A percentile compares a stretch with the other conserved stretches of the same genome.
These are phyloP conservation scores for Alternaria infectoria DNA, from an alignment of 2,329 filamentous ascomycete genomes.

Conservation along the genomic window DNA sequence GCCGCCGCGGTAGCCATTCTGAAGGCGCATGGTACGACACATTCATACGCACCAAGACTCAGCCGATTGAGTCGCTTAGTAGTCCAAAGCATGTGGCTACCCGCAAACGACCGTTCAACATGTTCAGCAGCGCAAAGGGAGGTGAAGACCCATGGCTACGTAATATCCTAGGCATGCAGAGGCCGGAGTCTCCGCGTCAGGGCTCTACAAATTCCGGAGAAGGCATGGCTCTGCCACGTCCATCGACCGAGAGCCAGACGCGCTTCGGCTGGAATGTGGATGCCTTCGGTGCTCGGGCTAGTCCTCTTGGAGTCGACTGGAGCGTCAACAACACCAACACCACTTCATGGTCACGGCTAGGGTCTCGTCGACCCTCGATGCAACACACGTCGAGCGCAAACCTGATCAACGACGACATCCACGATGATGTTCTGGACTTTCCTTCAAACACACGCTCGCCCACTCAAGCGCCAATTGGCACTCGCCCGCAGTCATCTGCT, in stretches of 20 bases:
- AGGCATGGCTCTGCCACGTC: slow-evolving; percentile 42
- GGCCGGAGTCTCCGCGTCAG: slow-evolving; percentile 64
- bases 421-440: slow-evolving; percentile 59
- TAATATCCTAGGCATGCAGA: slow-evolving; percentile 50
- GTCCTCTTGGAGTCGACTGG: slow-evolving; percentile 52
- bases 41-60: slow-evolving; percentile 50
- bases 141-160: slow-evolving; percentile 58
- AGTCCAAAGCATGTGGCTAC: slow-evolving; percentile 49
- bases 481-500: slow-evolving; percentile 68
- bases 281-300: slow-evolving; percentile 49
- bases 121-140: slow-evolving; percentile 58
- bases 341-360: slow-evolving; percentile 72
- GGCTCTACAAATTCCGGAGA: slow-evolving; percentile 68
- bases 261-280: slow-evolving; percentile 48
- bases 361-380: slow-evolving; percentile 80
- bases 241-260: slow-evolving; percentile 48
- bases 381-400: slow-evolving; percentile 76
- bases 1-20: slow-evolving; percentile 62
- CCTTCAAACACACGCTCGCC: slow-evolving; percentile 58
- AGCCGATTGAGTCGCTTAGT: slow-evolving; percentile 38
- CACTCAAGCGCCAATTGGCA: slow-evolving; percentile 76
- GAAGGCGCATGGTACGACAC: slow-evolving; percentile 63
- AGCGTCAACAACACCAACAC: slow-evolving; percentile 45
- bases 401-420: slow-evolving; percentile 59
- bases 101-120: slow-evolving; percentile 56